Base-by-base conservation (phyloP, 1,139 yeast species). In the Maudiozyma humilis region DNA sequence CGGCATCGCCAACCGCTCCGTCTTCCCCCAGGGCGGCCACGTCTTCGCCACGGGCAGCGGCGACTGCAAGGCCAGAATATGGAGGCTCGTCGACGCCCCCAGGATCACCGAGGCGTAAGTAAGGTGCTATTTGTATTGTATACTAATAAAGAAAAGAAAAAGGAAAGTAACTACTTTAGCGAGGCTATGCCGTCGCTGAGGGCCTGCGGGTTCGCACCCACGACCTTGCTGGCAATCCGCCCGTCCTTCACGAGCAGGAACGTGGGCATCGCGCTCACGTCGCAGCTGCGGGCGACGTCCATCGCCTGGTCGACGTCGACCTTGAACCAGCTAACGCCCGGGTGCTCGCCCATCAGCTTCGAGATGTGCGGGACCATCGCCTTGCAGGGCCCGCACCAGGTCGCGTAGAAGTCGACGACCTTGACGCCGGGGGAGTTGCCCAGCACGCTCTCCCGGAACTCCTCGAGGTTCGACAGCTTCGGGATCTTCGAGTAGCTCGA, bases 31-130 rank as follows among this genome's bases (percentile, higher is more conserved):
- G 33, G 55, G 60, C 36, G 59, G 55, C 45, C 80, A 82, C 37
- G 79, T 87, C 54, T 91, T 91, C 72, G 98, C 97, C 44, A 89
- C 97, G 15, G 98, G 98, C 49, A 79, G 89, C 65, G 98, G 98
- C 63, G 98, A 91, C 67, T 89, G 96, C 66, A 86, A 88, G 65
- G 97, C 97, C 36, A 78, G 96, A 68, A 84, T 91, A 60, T 91
- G 98, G 98, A 79, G 80, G 63, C 86, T 59, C 44, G 42, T 41
- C 12, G 48, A 48, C 34, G 33, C 31, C 12, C 39, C 32, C 13
- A 47, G 39, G 40, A 44, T 43, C 29, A 30, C 41, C 29, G 47
- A 47, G 43, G 38, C 16, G 23, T 35, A 34, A 14, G n/a, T n/a
- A n/a, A n/a, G n/a, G n/a, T n/a, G n/a, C n/a, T n/a, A n/a, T n/a